Evolutionary conservation across 164 flowering plant species (phyloP), one percentile per base, ranked within the genome.

Genomic region (Liquidambar formosana): DNA sequence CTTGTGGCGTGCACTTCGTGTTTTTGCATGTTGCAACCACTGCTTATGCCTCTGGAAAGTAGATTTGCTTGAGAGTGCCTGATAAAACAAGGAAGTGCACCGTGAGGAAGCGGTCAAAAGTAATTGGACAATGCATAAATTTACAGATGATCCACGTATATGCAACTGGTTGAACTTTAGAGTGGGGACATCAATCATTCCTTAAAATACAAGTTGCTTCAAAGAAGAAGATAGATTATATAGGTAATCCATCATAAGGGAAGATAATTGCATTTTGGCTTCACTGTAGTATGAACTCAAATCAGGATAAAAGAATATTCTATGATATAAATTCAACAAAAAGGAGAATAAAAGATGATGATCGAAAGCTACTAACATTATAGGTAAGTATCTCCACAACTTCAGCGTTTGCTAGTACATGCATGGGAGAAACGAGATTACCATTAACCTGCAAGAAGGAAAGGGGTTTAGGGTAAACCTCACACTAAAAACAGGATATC

Each of bases 361-460:
- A 22, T 22, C 8, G 13, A 67, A 19, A 28, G 52, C 61, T 66
- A 87, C 96, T 85, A 33, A 95, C 99, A 82, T 87, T 81, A 75
- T 93, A 91, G 22, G 96, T 91, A 70, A 95, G 80, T 66, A 95
- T 86, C 84, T 95, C 99, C 75, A 95, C 97, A 69, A 93, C 97
- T 83, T 95, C 99, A 52, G 99, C 99, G 82, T 95, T 95, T 41
- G 90, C 86, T 75, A 95, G 97, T 23, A 89, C 93, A 79, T 89
- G 99, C 38, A 67, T 74, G 22, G 99, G 97, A 71, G 96, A 79
- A 75, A 89, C 97, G 76, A 83, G 84, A 83, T 93, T 95, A 23
- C 99, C 99, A 78, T 95, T 95, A 67, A 95, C 99, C 99, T 95
- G 93, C 76, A 82, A 81, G 21, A 25, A 10, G 64, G 26, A 70